A percentile compares a stretch with the other conserved stretches of the same genome.
Evolutionary conservation across 148 eudicot species (phyloP).

Genomic region (Rhododendron ovatum): DNA sequence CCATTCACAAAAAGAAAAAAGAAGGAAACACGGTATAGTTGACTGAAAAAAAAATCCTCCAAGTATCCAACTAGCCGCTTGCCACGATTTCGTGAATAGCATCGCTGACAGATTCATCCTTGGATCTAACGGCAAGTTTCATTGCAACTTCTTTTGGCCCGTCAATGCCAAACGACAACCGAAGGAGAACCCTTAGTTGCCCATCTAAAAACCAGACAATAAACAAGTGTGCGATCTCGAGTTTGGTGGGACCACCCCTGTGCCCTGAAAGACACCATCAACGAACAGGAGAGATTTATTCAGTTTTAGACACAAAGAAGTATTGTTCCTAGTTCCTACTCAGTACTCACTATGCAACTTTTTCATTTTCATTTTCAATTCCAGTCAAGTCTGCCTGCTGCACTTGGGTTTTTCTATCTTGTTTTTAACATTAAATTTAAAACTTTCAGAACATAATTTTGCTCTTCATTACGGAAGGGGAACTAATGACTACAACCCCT

Average conservation of each 20-base stretch:
- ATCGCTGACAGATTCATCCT: conserved; percentile 82
- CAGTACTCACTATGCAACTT: neutral
- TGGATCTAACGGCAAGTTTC: conserved; percentile 92
- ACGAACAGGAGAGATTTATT: neutral
- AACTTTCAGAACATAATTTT: neutral
- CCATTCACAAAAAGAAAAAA: neutral
- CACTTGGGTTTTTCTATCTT: neutral
- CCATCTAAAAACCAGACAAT: conserved; percentile 83
- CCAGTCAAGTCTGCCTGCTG: neutral
- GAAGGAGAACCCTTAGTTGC: conserved; percentile 81
- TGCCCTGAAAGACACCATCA: conserved; percentile 48
- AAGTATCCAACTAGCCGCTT: conserved; percentile 48
- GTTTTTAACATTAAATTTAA: neutral
- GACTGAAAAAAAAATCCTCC: neutral
- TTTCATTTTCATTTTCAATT: neutral
- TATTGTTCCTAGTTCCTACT: neutral
- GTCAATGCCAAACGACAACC: conserved; percentile 79
- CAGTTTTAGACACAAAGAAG: neutral
- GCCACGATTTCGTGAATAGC: conserved; percentile 93
- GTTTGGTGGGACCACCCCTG: conserved; percentile 73
- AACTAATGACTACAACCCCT: neutral
- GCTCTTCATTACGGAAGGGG: neutral
- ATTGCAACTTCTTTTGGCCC: conserved; percentile 85
- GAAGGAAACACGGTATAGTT: neutral
- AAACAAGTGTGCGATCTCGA: conserved; percentile 93